Evolutionary conservation across 495 filamentous ascomycete genomes (phyloP).

Genomic region (Aspergillus diversus): DNA sequence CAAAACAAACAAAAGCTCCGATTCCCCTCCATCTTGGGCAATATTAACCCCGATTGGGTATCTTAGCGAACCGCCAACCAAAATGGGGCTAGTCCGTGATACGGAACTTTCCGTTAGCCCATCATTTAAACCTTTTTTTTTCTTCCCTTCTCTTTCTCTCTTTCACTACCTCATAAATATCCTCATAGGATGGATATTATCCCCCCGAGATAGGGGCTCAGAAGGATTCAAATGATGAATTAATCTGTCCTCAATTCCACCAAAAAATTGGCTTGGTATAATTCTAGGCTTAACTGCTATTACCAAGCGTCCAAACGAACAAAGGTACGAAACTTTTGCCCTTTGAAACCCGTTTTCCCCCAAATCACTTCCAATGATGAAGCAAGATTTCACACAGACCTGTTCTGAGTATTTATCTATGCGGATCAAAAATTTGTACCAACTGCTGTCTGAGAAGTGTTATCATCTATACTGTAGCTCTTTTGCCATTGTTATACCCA

Average conservation of each 20-base stretch:
- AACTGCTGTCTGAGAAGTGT: conserved; percentile 55
- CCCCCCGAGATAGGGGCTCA: not conserved
- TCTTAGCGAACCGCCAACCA: conserved; percentile 26
- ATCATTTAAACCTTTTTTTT: conserved; percentile 12
- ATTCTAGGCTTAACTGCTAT: not conserved
- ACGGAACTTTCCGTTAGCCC: conserved; percentile 3
- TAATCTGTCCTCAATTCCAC: not conserved
- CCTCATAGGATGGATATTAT: not conserved
- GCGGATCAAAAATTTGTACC: conserved; percentile 52
- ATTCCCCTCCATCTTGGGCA: not conserved
- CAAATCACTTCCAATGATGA: conserved; percentile 48
- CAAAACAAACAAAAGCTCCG: conserved; percentile 12
- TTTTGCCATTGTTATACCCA: not conserved
- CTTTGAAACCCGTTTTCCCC: not conserved
- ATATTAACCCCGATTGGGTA: conserved; percentile 17
- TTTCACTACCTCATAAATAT: not conserved
- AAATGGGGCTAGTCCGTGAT: not conserved
- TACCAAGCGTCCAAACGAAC: not conserved
- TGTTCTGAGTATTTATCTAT: conserved; percentile 53
- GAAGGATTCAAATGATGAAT: not conserved
- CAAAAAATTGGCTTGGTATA: not conserved
- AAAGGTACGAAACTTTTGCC: conserved; percentile 13
- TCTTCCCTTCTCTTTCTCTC: conserved; percentile 14
- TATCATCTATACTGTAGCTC: not conserved
- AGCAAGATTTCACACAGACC: conserved; percentile 59